Evolutionary conservation across 192 early-diverging fungal species (phyloP).

Genomic region (Coemansia sp.): DNA sequence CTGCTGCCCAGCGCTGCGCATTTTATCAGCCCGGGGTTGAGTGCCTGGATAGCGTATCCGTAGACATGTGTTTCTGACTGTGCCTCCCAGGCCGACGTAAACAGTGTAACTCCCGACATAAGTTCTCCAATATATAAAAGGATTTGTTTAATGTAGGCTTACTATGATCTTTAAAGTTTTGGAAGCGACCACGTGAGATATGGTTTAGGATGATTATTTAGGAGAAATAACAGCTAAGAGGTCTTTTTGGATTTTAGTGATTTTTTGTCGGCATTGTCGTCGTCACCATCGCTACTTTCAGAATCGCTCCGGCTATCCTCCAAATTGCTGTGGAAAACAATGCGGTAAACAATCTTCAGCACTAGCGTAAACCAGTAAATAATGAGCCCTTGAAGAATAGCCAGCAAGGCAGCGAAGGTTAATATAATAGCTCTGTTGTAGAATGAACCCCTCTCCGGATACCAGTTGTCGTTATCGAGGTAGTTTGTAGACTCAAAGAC

Average conservation of each 20-base stretch:
- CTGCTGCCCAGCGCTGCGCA: constrained; percentile 13
- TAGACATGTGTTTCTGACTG: background rate
- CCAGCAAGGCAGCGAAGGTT: constrained; percentile 32
- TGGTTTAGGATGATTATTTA: background rate
- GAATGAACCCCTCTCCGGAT: constrained; percentile 26
- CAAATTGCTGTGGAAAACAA: constrained; percentile 54
- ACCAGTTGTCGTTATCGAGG: constrained; percentile 14
- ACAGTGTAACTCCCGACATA: constrained; percentile 18
- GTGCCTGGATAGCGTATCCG: constrained; percentile 25
- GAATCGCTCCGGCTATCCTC: constrained; percentile 70
- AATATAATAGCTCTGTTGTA: constrained; percentile 18
- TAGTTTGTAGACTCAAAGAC: constrained; percentile 49
- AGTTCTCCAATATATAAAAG: background rate
- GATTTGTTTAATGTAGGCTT: background rate
- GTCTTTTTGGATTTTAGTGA: constrained; percentile 6
- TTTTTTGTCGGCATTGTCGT: constrained; percentile 2
- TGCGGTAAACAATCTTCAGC: constrained; percentile 60
- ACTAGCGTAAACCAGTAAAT: constrained; percentile 72
- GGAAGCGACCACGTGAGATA: background rate
- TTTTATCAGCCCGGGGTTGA: constrained; percentile 25
- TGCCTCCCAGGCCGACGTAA: constrained; percentile 27
- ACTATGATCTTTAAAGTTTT: background rate
- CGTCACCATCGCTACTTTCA: constrained; percentile 46
- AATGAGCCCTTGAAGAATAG: constrained; percentile 58
- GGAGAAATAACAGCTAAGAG: background rate